Evolutionary conservation across 176 grass and related monocot species (phyloP).

Genomic region (Aegilops longissima): DNA sequence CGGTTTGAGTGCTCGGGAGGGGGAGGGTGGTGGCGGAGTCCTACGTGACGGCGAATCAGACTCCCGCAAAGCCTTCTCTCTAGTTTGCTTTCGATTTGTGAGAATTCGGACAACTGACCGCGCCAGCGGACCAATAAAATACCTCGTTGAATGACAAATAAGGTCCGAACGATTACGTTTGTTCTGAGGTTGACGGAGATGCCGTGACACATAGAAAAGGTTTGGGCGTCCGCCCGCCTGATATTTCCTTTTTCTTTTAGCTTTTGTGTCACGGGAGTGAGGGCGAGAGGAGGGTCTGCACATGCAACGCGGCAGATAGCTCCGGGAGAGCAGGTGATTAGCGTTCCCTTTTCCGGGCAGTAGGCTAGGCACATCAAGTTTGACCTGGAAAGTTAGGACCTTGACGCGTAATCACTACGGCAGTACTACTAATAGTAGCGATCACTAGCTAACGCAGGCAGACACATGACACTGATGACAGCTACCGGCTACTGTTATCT

Average conservation of each 20-base stretch:
- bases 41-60: too few species aligned
- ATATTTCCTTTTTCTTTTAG: background rate
- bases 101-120: too few species aligned
- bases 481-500: background rate
- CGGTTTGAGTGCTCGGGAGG: accelerated
- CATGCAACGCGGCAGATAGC: background rate
- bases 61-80: too few species aligned
- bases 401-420: background rate
- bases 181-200: too few species aligned
- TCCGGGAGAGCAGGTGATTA: constrained; percentile 2
- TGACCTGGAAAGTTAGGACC: background rate
- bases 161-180: accelerated
- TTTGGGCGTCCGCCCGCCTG: too few species aligned
- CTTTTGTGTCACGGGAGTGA: background rate
- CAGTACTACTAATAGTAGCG: too few species aligned
- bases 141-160: too few species aligned
- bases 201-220: too few species aligned
- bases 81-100: too few species aligned
- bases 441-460: background rate
- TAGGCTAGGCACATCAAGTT: background rate
- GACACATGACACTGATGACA: background rate
- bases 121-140: too few species aligned
- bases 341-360: background rate
- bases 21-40: too few species aligned
- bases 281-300: background rate